Evolutionary conservation across 345 rosid species (phyloP), one percentile per base, ranked within the genome.

Genomic region (Populus simonii): DNA sequence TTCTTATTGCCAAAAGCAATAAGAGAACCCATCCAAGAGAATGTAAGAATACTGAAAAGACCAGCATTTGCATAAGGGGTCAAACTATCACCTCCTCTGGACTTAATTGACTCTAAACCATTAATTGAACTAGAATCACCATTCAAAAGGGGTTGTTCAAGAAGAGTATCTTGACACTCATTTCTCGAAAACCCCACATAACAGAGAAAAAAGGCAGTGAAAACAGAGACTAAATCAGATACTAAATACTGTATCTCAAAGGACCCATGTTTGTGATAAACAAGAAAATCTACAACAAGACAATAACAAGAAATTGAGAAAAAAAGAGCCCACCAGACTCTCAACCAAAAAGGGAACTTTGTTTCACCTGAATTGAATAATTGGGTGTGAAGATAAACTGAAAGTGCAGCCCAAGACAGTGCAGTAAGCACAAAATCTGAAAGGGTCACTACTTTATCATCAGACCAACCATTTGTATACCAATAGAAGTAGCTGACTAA

Each of bases 241-340:
- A 85, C 80, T 36, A 87, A 73, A 72, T 47, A 61, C 6, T 45
- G 51, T 73, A 80, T 25, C 49, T 78, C 84, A 38, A 85, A 78
- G 4, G 79, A 20, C 15, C 38, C 66, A 65, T 84, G 86, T 63
- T 38, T 83, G 45, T 71, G 73, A 78, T 76, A 79, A 57, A 85
- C 73, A 83, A 90, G 72, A 75, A 86, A 11, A 80, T 89, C 94
- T 67, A 87, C 68, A 75, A 88, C 88, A 72, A 91, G 84, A 73
- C 85, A 84, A 85, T 83, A 94, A 86, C 89, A 86, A 70, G 96
- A 89, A 80, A 91, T 74, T 70, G 82, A 61, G 18, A 86, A 77
- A 78, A 82, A 91, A 76, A 90, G 85, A 22, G 83, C 92, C 92
- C 91, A 89, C 97, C 97, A 94, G 68, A 88, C 73, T 79, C 92